Base-by-base conservation (phyloP, 2,329 filamentous ascomycete genomes). In the Penicillium nordicum region DNA sequence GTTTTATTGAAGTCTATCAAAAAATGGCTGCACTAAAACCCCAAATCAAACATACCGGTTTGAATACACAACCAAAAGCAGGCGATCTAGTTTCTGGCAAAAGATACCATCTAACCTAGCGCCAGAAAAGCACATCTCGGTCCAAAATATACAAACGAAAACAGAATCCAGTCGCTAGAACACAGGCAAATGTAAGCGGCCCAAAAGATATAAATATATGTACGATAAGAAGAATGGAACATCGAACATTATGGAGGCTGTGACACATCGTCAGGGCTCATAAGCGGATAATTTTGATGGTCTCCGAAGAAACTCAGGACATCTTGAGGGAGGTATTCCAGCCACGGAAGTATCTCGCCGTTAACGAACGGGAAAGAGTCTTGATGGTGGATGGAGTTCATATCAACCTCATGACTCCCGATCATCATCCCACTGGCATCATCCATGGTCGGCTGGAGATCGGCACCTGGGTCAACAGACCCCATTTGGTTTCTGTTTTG, bases 371-470 rank as follows among this genome's bases (percentile, higher is more conserved):
- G 74, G 43, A 75, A 71, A 2, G 70, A 65, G 38, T 71, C 67
- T 36, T 74, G 72, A 49, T 74, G 68, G 8, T 76, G 73, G 18
- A 92, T 74, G 5, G 83, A 77, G 25, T 82, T 84, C 79, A 92
- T 88, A 61, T 92, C 88, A 34, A 93, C 84, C 61, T 92, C 88
- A 60, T 90, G 88, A 57, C 84, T 88, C 68, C 90, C 85, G 62
- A 92, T 89, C 59, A 88, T 86, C 74, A 92, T 87, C 6, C 64
- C 64, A 14, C 59, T 59, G 12, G 66, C 55, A 7, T 66, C 40
- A 16, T 59, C 60, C 7, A 64, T 51, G 37, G 50, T 47, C 4
- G 63, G 49, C n/a, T 66, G 65, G 18, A 66, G 44, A 43, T 66
- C 61, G 7, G 52, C 27, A 34, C 57, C 54, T 25, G 37, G 29